Conservation (phyloP, 768 basidiomycete genomes). For the Boletus eberwhitei region DNA sequence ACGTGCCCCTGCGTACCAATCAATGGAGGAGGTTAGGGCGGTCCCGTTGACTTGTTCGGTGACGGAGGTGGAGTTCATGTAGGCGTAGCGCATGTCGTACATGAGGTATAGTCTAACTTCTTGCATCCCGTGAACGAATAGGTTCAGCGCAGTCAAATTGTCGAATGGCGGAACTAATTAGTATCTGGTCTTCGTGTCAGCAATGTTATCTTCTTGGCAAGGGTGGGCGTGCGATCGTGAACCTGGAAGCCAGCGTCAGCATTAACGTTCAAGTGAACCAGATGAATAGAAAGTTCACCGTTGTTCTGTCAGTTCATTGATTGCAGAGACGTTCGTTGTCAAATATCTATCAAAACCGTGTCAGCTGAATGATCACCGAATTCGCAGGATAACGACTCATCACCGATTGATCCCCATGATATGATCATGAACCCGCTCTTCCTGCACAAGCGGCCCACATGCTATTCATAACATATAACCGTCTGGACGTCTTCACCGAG, state of each 20-base stretch:
- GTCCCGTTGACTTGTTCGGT: constrained; percentile 60
- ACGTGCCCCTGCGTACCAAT: constrained; percentile 68
- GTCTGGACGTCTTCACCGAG: constrained; percentile 38
- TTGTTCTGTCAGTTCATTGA: constrained; percentile 33
- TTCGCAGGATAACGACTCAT: too few relatives aligned
- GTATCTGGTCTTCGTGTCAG: constrained; percentile 42
- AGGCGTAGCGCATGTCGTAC: constrained; percentile 79
- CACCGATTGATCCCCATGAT: too few relatives aligned
- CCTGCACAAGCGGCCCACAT: constrained; percentile 34
- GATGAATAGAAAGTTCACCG: constrained; percentile 18
- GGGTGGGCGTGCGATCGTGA: constrained; percentile 32
- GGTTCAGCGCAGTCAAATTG: constrained; percentile 53
- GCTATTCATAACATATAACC: constrained; percentile 34
- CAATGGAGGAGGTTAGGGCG: constrained; percentile 67
- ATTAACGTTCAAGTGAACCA: neutral
- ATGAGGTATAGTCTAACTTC: constrained; percentile 68
- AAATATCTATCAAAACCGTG: constrained; percentile 29
- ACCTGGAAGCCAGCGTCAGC: constrained; percentile 7
- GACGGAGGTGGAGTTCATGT: constrained; percentile 61
- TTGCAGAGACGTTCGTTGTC: constrained; percentile 19
- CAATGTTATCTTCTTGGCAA: neutral
- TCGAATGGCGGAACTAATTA: constrained; percentile 67
- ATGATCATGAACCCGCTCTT: constrained; percentile 24
- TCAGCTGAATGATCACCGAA: too few relatives aligned
- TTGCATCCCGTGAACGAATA: constrained; percentile 69